A percentile compares a stretch with the other conserved stretches of the same genome.
These are phyloP conservation scores for Phytophthora pisi DNA, from an alignment of 352 stramenopile species.

Conservation along the genomic window DNA sequence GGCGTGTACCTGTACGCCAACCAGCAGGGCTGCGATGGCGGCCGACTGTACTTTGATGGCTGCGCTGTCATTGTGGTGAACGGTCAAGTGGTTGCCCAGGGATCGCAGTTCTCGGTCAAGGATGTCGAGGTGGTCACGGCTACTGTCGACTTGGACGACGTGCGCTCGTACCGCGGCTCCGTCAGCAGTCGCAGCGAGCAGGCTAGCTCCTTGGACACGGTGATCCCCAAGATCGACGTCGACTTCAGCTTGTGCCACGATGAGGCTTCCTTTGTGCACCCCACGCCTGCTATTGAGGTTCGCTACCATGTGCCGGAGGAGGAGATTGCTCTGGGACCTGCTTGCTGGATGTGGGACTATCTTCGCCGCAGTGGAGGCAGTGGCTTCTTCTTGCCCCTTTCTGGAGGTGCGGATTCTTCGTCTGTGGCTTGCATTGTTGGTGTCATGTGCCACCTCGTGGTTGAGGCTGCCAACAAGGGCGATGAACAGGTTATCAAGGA, in stretches of 20 bases:
- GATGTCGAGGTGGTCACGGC: constrained; percentile 97
- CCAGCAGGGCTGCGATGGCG: constrained; percentile 97
- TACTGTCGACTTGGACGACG: constrained; percentile 98
- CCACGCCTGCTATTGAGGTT: constrained; percentile 66
- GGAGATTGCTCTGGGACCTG: constrained; percentile 97
- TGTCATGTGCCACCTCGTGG: constrained; percentile 97
- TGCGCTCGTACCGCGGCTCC: constrained; percentile 94
- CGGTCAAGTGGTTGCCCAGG: constrained; percentile 95
- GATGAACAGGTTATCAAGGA: constrained; percentile 83
- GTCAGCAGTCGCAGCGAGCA: constrained; percentile 95
- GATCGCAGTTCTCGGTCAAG: constrained; percentile 95
- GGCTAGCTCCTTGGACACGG: constrained; percentile 75
- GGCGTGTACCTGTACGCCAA: constrained; percentile 99
- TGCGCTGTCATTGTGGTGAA: constrained; percentile 98
- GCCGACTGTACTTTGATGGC: constrained; percentile 97
- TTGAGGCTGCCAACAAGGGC: constrained; percentile 80
- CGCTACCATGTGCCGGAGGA: constrained; percentile 93
- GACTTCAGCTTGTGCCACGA: constrained; percentile 82
- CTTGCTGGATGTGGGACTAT: constrained; percentile 99
- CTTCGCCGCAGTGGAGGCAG: constrained; percentile 86
- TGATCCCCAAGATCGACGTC: constrained; percentile 76
- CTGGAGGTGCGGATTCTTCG: constrained; percentile 96
- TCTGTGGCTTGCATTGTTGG: constrained; percentile 97
- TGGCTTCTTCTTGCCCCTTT: constrained; percentile 97
- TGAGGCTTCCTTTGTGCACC: constrained; percentile 42